Conservation (phyloP, 345 rosid genomes). For the Eucalyptus sp. region DNA sequence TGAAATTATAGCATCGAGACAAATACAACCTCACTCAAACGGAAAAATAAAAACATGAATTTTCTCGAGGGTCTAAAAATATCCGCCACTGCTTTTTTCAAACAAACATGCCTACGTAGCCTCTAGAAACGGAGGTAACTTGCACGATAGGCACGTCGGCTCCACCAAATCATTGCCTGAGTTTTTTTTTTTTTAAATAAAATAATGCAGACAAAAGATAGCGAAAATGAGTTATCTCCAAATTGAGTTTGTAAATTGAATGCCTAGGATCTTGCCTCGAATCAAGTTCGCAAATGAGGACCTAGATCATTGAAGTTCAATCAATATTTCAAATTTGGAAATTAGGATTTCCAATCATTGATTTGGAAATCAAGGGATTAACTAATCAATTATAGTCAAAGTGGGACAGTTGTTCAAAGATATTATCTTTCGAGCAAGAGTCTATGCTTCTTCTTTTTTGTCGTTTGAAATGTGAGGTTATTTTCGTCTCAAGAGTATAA, state of each 20-base stretch:
- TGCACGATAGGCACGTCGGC: not conserved
- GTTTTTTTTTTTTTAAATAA: too few species aligned
- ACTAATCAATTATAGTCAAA: not conserved
- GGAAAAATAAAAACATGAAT: not conserved
- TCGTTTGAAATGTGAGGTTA: fast-evolving
- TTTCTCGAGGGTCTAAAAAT: too few species aligned
- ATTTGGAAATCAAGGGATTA: not conserved
- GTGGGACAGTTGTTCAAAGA: not conserved
- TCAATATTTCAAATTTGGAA: not conserved
- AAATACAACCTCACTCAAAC: not conserved
- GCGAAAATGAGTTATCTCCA: not conserved
- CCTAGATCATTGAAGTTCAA: not conserved
- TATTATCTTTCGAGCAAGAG: not conserved
- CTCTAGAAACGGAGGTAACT: too few species aligned
- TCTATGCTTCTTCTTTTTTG: fast-evolving
- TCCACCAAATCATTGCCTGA: not conserved
- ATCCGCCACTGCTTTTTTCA: too few species aligned
- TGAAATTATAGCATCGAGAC: not conserved
- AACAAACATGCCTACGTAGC: too few species aligned
- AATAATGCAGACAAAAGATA: not conserved
- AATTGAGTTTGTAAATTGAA: not conserved
- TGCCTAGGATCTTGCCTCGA: not conserved
- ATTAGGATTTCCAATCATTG: not conserved
- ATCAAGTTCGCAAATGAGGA: not conserved
- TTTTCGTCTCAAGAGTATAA: not conserved